Evolutionary conservation across 805 yeast species (phyloP), one percentile per base, ranked within the genome.

Genomic region (Hanseniaspora pseudoguilliermondii): DNA sequence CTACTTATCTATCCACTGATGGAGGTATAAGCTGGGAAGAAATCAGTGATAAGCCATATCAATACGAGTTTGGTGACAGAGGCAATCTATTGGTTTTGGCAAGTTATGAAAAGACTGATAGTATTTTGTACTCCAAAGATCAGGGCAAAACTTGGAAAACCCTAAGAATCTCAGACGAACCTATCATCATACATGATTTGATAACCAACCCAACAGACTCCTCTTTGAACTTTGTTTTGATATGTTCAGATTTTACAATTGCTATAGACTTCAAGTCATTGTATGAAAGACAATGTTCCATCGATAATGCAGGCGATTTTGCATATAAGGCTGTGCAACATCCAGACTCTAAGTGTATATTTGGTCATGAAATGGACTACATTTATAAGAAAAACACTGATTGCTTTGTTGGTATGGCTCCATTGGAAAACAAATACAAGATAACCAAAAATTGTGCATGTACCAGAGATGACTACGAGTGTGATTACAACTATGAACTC

Each of bases 1-100:
- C 84, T 1, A 86, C 96, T 0, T 93, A 78, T 64, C 69, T 93
- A 59, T 81, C 95, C 3, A 73, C 77, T n/a, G 97, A 93, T 69
- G 98, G 93, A 2, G 98, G 98, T 57, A 71, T 81, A 16, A 77
- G 89, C 3, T 93, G 97, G 97, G 78, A 69, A 52, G 95, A 87
- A 68, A 72, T 91, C 32, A 75, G 70, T 58, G 80, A 83, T 58
- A 93, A 95, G 4, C 76, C 80, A 0, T 78, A 79, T 62, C 84
- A 84, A 79, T 93, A 97, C 97, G 97, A 90, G 69, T 93, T 75
- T 67, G 97, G 97, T 59, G 98, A 93, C 68, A 86, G 87, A 60
- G 98, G 98, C 18, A 82, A 95, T 0, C 77, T 93, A 38, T 69
- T 93, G 50, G 87, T 87, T 0, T 66, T 90, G 50, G 91, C 84